Evolutionary conservation across 2,329 filamentous ascomycete genomes (phyloP), one percentile per base, ranked within the genome.

Genomic region (Paracoccidioides lutzii): DNA sequence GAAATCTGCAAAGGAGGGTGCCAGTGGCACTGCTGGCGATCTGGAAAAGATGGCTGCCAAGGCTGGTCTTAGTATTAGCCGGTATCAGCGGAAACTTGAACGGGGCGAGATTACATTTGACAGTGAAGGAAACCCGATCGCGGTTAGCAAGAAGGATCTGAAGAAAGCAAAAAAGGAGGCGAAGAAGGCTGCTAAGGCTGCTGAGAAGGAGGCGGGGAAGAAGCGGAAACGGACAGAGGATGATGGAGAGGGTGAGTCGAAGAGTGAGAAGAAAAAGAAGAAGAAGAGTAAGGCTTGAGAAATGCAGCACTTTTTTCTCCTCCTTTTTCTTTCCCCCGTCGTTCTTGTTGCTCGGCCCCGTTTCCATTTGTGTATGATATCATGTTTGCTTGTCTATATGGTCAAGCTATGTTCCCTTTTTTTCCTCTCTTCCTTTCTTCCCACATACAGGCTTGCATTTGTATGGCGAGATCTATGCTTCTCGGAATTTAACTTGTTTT

Each of bases 61-160:
- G 61, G 81, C 84, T 7, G 85, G 85, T 59, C 75, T 90, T 57
- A 86, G 83, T 6, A 80, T 87, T 54, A 82, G 81, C 75, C 85
- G 88, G 73, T 90, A 89, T 74, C 83, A 86, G 76, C 79, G 84
- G 69, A 89, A 89, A 78, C 82, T 82, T 62, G 85, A 87, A 72
- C 80, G 84, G 59, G 87, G 87, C 41, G 84, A 89, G 65, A 85
- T 90, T 60, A 76, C 81, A 66, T 74, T 89, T 60, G 78, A 78
- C 62, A 73, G 74, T 10, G 80, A 86, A 59, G 85, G 85, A 56
- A 83, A 78, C 53, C 82, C 85, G 43, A 77, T 81, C 62, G 76
- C 87, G 3, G 71, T 83, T 64, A 87, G 82, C 76, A 88, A 88
- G 78, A 88, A 88, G 75, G 83, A 87, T 49, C 70, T 85, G 65